Conservation (phyloP, 1,284 basidiomycete genomes). For the Pseudozyma sp. region DNA sequence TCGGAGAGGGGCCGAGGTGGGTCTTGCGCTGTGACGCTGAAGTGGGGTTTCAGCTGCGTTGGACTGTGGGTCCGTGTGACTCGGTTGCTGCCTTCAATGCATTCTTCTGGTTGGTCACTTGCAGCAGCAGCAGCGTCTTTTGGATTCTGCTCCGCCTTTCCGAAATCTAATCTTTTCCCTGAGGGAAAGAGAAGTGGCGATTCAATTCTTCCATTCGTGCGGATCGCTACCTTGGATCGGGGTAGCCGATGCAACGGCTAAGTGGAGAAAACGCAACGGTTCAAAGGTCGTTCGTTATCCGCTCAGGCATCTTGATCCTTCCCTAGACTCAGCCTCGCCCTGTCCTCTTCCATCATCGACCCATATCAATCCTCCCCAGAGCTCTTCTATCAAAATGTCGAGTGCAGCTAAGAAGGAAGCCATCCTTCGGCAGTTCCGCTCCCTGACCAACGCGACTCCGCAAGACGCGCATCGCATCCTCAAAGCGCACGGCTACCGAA, state of each 20-base stretch:
- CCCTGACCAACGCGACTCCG: conserved; percentile 53
- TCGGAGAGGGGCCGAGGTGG: not conserved
- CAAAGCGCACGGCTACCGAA: conserved; percentile 76
- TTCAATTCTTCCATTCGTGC: conserved; percentile 23
- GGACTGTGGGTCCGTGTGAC: conserved; percentile 25
- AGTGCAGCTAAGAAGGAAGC: conserved; percentile 52
- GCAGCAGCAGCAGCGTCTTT: not conserved
- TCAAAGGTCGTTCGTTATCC: no score
- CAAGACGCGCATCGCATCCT: conserved; percentile 79
- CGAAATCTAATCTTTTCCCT: conserved; percentile 20
- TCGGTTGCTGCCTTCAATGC: conserved; percentile 12
- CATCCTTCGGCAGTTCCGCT: conserved; percentile 45
- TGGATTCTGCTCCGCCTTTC: not conserved
- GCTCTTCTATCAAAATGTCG: conserved; percentile 28
- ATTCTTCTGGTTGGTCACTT: conserved; percentile 29
- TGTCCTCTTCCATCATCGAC: not conserved
- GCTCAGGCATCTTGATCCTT: no score
- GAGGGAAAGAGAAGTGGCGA: not conserved
- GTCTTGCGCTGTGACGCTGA: not conserved
- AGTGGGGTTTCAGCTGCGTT: not conserved
- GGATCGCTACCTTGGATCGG: not conserved
- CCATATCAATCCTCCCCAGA: not conserved
- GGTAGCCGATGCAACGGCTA: not conserved
- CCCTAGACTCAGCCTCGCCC: not conserved
- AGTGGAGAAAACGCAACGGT: conserved; percentile 21